Evolutionary conservation across 768 basidiomycete genomes (phyloP).

Genomic region (Leccinum sublutescens): DNA sequence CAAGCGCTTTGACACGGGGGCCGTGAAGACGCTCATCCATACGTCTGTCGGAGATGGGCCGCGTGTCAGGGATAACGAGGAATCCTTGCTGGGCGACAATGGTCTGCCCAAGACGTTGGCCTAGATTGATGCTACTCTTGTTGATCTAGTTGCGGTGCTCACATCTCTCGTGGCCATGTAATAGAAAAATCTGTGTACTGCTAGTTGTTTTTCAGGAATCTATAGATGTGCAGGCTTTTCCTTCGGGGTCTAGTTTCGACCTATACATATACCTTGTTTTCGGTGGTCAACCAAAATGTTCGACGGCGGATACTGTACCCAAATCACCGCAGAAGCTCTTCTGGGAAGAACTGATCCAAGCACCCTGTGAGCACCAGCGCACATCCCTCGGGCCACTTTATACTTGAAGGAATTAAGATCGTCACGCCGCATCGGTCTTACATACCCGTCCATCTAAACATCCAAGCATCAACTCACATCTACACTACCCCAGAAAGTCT

Average conservation of each 20-base stretch:
- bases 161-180: neutral
- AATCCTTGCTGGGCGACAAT: slow-evolving; percentile 61
- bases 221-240: neutral
- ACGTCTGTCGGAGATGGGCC: slow-evolving; percentile 94
- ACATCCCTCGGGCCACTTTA: neutral
- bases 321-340: neutral
- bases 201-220: slow-evolving; percentile 3
- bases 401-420: neutral
- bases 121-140: slow-evolving; percentile 10
- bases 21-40: slow-evolving; percentile 89
- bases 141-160: neutral
- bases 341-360: neutral
- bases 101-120: slow-evolving; percentile 66
- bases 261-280: neutral
- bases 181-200: slow-evolving; percentile 5
- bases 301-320: neutral
- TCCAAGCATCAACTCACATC: neutral
- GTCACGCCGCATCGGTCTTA: neutral
- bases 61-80: slow-evolving; percentile 57
- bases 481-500: neutral
- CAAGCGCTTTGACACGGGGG: slow-evolving; percentile 67
- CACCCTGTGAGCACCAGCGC: neutral
- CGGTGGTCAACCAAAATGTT: neutral
- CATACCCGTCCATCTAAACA: neutral
- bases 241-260: neutral